Percentiles rank a stretch among this genome's conserved stretches.
These are phyloP conservation scores for Letharia columbiana DNA, from an alignment of 495 filamentous ascomycete species.

Conservation along the genomic window DNA sequence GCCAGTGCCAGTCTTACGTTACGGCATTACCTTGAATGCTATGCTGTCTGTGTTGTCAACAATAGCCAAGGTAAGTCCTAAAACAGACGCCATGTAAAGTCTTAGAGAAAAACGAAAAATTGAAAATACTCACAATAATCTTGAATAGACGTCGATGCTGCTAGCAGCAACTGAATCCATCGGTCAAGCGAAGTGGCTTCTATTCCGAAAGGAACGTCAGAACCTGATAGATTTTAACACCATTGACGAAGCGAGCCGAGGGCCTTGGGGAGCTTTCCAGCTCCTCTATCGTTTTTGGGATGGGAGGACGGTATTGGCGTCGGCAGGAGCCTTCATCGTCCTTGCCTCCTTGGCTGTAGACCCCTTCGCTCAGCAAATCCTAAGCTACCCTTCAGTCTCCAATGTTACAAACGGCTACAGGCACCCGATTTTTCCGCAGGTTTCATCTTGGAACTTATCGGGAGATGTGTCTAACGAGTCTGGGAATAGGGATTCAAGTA, in stretches of 20 bases:
- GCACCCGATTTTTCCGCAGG: background rate
- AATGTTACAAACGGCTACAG: background rate
- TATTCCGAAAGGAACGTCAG: background rate
- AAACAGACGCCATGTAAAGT: background rate
- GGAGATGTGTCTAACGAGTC: background rate
- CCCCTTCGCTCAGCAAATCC: background rate
- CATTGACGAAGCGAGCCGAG: background rate
- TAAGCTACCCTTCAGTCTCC: background rate
- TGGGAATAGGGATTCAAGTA: background rate
- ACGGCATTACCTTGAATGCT: constrained; percentile 41
- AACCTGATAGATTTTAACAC: background rate
- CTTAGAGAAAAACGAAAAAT: background rate
- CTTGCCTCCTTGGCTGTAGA: background rate
- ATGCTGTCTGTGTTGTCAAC: constrained; percentile 39
- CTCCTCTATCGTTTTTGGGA: background rate
- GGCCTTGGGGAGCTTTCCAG: background rate
- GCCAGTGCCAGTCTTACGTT: constrained; percentile 36
- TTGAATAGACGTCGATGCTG: constrained; percentile 1
- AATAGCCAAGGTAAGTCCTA: constrained; percentile 25
- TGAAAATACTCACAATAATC: background rate
- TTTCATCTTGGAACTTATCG: background rate
- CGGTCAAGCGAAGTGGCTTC: constrained; percentile 6
- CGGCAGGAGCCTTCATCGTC: background rate
- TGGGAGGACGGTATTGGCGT: background rate
- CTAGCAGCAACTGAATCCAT: constrained; percentile 1